Conservation (phyloP, 2,329 filamentous ascomycete species). For the Neofusicoccum kwambonambiense region DNA sequence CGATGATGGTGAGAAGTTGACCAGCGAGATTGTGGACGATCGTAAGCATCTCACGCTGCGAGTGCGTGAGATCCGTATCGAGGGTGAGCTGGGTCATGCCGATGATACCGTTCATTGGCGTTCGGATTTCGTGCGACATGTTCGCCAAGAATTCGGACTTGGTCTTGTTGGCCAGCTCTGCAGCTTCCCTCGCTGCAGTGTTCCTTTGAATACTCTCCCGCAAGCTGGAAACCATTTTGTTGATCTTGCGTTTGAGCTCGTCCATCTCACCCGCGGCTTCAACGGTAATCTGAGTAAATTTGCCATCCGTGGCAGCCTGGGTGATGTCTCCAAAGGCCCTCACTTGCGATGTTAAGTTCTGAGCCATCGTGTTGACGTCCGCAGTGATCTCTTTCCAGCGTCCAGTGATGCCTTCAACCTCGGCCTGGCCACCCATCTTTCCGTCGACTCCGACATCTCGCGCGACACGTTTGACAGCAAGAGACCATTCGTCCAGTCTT, state of each 20-base stretch:
- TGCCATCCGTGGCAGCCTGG: constrained; percentile 93
- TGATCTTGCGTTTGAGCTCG: constrained; percentile 98
- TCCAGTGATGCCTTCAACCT: constrained; percentile 87
- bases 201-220: constrained; percentile 96
- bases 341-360: constrained; percentile 89
- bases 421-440: constrained; percentile 97
- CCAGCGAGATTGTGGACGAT: constrained; percentile 97
- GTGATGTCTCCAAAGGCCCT: constrained; percentile 97
- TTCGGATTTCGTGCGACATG: constrained; percentile 98
- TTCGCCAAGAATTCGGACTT: constrained; percentile 98
- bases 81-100: constrained; percentile 97
- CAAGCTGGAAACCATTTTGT: constrained; percentile 96
- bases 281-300: constrained; percentile 95
- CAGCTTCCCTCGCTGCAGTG: constrained; percentile 90
- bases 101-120: constrained; percentile 96
- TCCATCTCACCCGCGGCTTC: constrained; percentile 99
- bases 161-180: constrained; percentile 94
- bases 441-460: constrained; percentile 96
- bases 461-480: constrained; percentile 91
- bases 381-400: constrained; percentile 98
- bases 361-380: constrained; percentile 87
- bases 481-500: constrained; percentile 90
- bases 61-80: constrained; percentile 88
- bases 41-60: constrained; percentile 97
- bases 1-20: constrained; percentile 94